A percentile compares a stretch with the other conserved stretches of the same genome.
phyloP scores from a whole-genome alignment of 345 rosid species.

The Cardamine resedifolia region DNA sequence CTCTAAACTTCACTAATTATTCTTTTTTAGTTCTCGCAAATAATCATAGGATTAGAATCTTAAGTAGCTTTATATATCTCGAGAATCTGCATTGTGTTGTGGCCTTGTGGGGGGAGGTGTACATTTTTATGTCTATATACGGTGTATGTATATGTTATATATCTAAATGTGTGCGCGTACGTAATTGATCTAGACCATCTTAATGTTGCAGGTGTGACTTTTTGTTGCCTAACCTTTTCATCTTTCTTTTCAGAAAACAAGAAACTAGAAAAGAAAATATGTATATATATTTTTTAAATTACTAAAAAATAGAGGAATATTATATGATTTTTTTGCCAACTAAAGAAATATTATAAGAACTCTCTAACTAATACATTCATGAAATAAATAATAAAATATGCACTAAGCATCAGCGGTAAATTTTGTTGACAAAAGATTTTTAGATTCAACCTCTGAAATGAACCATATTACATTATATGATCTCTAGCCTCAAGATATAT shows the following conservation, averaged over 20 bases:
- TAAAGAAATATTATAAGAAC: neutral
- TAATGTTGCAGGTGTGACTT: conserved; percentile 42
- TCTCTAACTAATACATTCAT: neutral
- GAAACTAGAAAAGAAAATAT: neutral
- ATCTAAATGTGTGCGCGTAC: conserved; percentile 22
- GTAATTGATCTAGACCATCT: conserved; percentile 36
- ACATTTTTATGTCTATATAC: neutral
- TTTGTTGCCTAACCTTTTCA: conserved; percentile 39
- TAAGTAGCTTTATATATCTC: conserved; percentile 16
- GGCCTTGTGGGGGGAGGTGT: conserved; percentile 7
- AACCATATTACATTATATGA: neutral
- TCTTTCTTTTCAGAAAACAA: conserved; percentile 1
- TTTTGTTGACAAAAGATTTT: no score
- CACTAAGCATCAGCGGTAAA: neutral
- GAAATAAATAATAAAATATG: neutral
- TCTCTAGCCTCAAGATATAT: neutral
- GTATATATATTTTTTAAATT: no score
- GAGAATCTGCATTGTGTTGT: conserved; percentile 12
- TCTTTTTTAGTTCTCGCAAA: conserved; percentile 20
- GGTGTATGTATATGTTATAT: neutral
- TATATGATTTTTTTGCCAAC: neutral
- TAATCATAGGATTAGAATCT: conserved; percentile 35
- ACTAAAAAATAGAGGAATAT: neutral
- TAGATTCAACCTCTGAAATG: neutral
- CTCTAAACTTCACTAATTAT: conserved; percentile 21